phyloP scores from a whole-genome alignment of 441 rosid genomes.

The Adansonia rubrostipa region DNA sequence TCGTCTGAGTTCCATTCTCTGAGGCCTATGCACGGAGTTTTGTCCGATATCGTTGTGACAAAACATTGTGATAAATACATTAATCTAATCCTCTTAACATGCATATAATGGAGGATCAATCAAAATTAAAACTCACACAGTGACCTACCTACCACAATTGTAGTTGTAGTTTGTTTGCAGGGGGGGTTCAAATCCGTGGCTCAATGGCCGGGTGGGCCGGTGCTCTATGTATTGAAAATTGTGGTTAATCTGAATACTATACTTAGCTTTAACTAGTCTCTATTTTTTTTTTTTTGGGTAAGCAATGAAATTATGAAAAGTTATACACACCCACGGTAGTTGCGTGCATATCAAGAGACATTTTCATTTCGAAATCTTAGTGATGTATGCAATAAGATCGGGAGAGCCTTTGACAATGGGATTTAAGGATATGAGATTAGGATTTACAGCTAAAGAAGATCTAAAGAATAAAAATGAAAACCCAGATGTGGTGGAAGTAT shows the following conservation, averaged over 20 bases:
- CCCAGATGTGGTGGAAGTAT: background rate
- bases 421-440: constrained; percentile 34
- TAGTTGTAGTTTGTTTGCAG: constrained; percentile 2
- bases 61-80: constrained; percentile 13
- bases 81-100: constrained; percentile 24
- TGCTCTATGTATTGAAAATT: constrained; percentile 52
- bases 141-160: constrained; percentile 37
- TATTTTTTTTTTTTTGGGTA: background rate
- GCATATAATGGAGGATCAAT: constrained; percentile 42
- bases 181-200: constrained; percentile 48
- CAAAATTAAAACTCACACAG: constrained; percentile 37
- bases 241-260: constrained; percentile 35
- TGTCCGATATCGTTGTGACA: constrained; percentile 23
- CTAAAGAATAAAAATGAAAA: background rate
- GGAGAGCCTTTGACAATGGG: constrained; percentile 24
- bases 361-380: constrained; percentile 34
- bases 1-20: constrained; percentile 1
- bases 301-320: constrained; percentile 15
- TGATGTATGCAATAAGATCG: constrained; percentile 45
- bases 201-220: constrained; percentile 64
- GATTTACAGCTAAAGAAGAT: constrained; percentile 24
- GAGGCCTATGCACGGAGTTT: constrained; percentile 10
- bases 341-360: constrained; percentile 34
- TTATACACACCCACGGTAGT: constrained; percentile 23
- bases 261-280: constrained; percentile 24